Conservation (phyloP, 2,329 filamentous ascomycete species). For the Colletotrichum cereale region DNA sequence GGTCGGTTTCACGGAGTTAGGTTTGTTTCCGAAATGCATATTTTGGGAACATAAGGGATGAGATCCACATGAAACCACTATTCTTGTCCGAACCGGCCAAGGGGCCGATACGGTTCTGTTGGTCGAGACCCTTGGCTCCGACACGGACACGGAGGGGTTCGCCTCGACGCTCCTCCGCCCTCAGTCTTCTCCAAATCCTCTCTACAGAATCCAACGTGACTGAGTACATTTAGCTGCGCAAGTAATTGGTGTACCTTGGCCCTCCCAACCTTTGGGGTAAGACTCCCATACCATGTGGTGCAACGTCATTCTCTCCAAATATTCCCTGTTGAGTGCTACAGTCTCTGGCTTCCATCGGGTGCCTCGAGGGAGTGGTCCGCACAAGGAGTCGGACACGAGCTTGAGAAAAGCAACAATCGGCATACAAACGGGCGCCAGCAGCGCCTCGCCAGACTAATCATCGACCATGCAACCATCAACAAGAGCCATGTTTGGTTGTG, state of each 20-base stretch:
- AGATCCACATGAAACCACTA: slow-evolving; percentile 4
- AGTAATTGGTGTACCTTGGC: neutral
- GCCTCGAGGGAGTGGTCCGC: slow-evolving; percentile 1
- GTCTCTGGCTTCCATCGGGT: slow-evolving; percentile 12
- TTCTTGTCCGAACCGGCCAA: slow-evolving; percentile 7
- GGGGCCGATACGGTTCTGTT: slow-evolving; percentile 31
- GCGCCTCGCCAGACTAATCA: slow-evolving; percentile 23
- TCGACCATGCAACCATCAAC: neutral
- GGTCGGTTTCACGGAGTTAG: slow-evolving; percentile 8
- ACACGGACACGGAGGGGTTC: slow-evolving; percentile 24
- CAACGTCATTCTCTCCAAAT: slow-evolving; percentile 18
- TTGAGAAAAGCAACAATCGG: slow-evolving; percentile 36
- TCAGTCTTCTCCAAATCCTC: slow-evolving; percentile 12
- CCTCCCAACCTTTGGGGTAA: slow-evolving; percentile 17
- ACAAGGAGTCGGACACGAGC: slow-evolving; percentile 1
- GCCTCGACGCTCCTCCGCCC: slow-evolving; percentile 20
- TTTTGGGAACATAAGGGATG: slow-evolving; percentile 5
- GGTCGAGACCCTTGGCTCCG: slow-evolving; percentile 37
- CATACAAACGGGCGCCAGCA: slow-evolving; percentile 29
- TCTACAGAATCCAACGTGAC: neutral
- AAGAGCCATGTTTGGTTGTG: neutral
- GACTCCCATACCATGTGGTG: slow-evolving; percentile 4
- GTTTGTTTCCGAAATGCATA: slow-evolving; percentile 14
- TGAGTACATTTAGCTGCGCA: neutral
- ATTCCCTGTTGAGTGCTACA: neutral